A percentile compares a stretch with the other conserved stretches of the same genome.
These are phyloP conservation scores for Auriscalpium vulgare DNA, from an alignment of 768 basidiomycete species.

Conservation along the genomic window DNA sequence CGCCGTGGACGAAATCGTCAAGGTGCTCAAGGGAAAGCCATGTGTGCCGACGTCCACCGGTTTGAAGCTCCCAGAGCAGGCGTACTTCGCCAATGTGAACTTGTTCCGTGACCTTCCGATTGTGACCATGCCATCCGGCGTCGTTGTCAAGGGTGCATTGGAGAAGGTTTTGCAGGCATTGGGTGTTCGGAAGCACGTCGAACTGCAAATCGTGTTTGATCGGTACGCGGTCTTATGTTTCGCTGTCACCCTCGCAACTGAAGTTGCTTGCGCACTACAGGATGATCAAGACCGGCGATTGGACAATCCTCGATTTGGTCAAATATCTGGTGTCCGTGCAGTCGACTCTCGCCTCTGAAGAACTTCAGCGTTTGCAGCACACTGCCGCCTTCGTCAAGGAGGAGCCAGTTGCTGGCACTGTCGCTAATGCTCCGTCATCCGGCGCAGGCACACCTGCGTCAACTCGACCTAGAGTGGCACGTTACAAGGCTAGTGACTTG, in stretches of 20 bases:
- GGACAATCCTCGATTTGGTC: slow-evolving; percentile 79
- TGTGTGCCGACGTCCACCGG: slow-evolving; percentile 56
- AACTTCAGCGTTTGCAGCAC: slow-evolving; percentile 46
- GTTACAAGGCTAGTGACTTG: slow-evolving; percentile 63
- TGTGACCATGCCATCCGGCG: slow-evolving; percentile 60
- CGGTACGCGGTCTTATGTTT: slow-evolving; percentile 35
- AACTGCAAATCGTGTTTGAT: slow-evolving; percentile 89
- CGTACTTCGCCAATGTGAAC: slow-evolving; percentile 82
- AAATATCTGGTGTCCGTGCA: slow-evolving; percentile 84
- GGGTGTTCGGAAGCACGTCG: slow-evolving; percentile 87
- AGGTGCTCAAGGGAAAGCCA: slow-evolving; percentile 33
- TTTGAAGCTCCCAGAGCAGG: slow-evolving; percentile 58
- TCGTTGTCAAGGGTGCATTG: slow-evolving; percentile 53
- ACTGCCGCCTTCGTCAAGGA: slow-evolving; percentile 76
- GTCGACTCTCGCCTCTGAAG: slow-evolving; percentile 45
- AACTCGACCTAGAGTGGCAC: slow-evolving; percentile 26
- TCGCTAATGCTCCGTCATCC: slow-evolving; percentile 11
- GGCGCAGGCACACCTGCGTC: too few relatives aligned
- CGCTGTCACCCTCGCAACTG: neutral
- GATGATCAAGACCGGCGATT: slow-evolving; percentile 85
- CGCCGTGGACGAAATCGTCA: slow-evolving; percentile 34
- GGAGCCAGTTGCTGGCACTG: slow-evolving; percentile 16
- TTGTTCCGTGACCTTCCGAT: slow-evolving; percentile 87
- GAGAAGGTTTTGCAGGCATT: slow-evolving; percentile 66
- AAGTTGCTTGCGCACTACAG: slow-evolving; percentile 26